Conservation (phyloP, 2,329 filamentous ascomycete genomes). For the Aspergillus sp. region DNA sequence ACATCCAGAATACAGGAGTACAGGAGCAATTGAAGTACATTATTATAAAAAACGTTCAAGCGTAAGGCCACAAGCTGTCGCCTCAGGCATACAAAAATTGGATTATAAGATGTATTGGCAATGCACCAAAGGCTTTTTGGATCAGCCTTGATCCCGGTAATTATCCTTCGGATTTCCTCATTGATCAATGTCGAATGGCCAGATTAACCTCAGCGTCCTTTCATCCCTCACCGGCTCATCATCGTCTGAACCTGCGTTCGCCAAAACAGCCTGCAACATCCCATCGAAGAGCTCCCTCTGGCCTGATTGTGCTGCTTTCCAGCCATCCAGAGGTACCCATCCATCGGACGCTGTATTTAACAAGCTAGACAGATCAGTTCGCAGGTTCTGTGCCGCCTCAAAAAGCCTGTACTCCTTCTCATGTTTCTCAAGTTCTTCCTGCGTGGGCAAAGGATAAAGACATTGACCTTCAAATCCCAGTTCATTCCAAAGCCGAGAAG, state of each 20-base stretch:
- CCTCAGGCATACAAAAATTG: too few species aligned
- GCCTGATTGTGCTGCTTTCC: slow-evolving; percentile 29
- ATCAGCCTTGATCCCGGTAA: neutral
- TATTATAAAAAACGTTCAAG: too few species aligned
- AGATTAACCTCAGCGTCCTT: slow-evolving; percentile 33
- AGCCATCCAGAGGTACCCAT: slow-evolving; percentile 37
- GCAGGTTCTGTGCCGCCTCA: slow-evolving; percentile 33
- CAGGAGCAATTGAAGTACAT: too few species aligned
- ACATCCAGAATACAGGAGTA: too few species aligned
- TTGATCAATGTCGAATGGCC: slow-evolving; percentile 33
- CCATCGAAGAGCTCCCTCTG: slow-evolving; percentile 32
- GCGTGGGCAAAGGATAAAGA: slow-evolving; percentile 29
- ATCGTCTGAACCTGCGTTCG: slow-evolving; percentile 28
- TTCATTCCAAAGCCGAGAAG: slow-evolving; percentile 36
- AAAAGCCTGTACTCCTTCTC: slow-evolving; percentile 33
- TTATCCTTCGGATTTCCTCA: neutral
- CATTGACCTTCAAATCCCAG: slow-evolving; percentile 39
- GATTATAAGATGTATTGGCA: too few species aligned
- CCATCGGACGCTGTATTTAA: slow-evolving; percentile 35
- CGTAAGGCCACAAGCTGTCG: too few species aligned
- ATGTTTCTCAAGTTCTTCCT: slow-evolving; percentile 28
- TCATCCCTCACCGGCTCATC: slow-evolving; percentile 36
- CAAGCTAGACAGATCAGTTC: slow-evolving; percentile 25
- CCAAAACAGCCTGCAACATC: slow-evolving; percentile 32
- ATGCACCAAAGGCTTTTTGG: neutral